Evolutionary conservation across 1,284 basidiomycete species (phyloP), one percentile per base, ranked within the genome.

Genomic region (Ustilago bromivora): DNA sequence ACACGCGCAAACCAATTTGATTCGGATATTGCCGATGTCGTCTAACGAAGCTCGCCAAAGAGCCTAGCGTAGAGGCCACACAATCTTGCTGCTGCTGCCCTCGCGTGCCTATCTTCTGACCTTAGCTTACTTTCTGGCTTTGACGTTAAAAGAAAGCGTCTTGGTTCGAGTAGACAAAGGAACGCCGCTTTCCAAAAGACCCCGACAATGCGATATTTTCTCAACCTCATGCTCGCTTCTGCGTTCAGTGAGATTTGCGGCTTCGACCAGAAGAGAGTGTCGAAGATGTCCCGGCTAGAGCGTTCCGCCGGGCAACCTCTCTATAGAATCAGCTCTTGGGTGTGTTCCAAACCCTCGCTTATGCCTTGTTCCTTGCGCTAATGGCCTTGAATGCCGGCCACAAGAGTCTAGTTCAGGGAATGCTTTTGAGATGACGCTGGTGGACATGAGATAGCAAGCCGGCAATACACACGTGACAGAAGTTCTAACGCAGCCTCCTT

Each of bases 41-140:
- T 46, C 31, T 57, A 57, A 47, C 41, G 41, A 47, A 41, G 41
- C 41, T 57, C 56, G 56, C 56, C 56, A 41, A 56, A 36, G 34
- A 5, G 13, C 28, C 12, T 10, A 28, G 11, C 11, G 43, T 19
- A 46, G 19, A 46, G 1, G 9, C 28, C 28, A 51, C 49, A 28
- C 49, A 52, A 52, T 34, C 49, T 31, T 34, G 49, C 49, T 13
- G 10, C 32, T 12, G 10, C 32, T 52, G 49, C 52, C 32, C 35
- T 54, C 52, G 52, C 52, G 34, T 54, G n/a, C 52, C 35, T 41
- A 28, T 31, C n/a, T 31, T 56, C 35, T 55, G 53, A 41, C 34
- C 54, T 56, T 4, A 28, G 34, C 11, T 40, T 56, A 10, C 23
- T 28, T 13, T 41, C 23, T 56, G 38, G 54, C 54, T 56, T 40